These are phyloP conservation scores for Kandelia obovata DNA, from an alignment of 345 rosid genomes.

Conservation along the genomic window DNA sequence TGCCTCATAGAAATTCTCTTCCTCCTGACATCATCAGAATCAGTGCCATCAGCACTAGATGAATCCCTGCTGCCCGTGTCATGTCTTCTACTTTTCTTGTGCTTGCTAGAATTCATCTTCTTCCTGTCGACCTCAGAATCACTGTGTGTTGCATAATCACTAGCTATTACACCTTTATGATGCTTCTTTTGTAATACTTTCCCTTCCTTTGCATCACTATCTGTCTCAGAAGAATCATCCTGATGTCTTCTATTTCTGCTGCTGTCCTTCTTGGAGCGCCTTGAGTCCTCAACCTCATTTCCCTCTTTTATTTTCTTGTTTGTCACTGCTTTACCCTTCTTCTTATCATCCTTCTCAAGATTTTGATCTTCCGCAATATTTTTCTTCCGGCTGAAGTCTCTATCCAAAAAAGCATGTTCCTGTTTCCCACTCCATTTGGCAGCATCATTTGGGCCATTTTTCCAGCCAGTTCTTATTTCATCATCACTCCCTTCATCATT, in stretches of 20 bases:
- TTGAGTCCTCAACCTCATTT: conserved; percentile 26
- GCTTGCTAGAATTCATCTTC: background rate
- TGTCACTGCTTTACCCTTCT: conserved; percentile 31
- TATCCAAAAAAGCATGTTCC: conserved; percentile 72
- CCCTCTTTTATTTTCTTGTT: conserved; percentile 31
- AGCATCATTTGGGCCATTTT: conserved; percentile 34
- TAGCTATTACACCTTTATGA: conserved; percentile 24
- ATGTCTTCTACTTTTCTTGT: conserved; percentile 17
- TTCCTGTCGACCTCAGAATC: background rate
- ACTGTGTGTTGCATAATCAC: background rate
- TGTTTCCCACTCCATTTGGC: conserved; percentile 38
- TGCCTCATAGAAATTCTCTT: background rate
- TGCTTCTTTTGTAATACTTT: conserved; percentile 44
- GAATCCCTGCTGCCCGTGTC: conserved; percentile 22
- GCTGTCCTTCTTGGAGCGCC: conserved; percentile 33
- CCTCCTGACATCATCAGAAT: conserved; percentile 12
- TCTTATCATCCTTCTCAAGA: conserved; percentile 40
- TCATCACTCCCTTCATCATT: conserved; percentile 37
- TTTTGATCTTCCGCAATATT: conserved; percentile 32
- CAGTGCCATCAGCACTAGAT: background rate
- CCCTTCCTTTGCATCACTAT: conserved; percentile 29
- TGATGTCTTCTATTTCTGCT: conserved; percentile 36
- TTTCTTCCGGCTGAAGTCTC: conserved; percentile 52
- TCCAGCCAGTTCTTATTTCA: conserved; percentile 19
- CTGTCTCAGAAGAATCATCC: conserved; percentile 52